Conservation (phyloP, 768 basidiomycete species). For the Naematelia encephala region DNA sequence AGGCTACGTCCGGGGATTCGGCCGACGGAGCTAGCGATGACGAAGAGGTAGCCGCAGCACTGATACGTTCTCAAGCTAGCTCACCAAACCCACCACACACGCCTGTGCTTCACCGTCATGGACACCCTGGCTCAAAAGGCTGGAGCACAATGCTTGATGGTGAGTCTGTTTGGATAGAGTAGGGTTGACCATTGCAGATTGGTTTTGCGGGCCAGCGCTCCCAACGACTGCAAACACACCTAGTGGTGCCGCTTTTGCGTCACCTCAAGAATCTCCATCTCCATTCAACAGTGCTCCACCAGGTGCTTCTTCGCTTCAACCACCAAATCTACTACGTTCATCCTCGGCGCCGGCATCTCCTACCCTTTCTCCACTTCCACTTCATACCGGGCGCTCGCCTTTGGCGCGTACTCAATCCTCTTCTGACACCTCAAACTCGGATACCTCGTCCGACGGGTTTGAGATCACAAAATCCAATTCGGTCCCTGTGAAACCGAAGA, state of each 20-base stretch:
- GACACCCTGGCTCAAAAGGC: slow-evolving; percentile 21
- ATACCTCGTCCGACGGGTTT: not conserved
- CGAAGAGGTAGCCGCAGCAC: not conserved
- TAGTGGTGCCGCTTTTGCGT: slow-evolving; percentile 3
- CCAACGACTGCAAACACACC: not conserved
- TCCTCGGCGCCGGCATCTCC: not conserved
- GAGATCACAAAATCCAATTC: not conserved
- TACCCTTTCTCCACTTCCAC: not conserved
- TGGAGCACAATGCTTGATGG: slow-evolving; percentile 46
- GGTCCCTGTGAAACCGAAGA: not conserved
- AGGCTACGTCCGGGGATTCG: slow-evolving; percentile 3
- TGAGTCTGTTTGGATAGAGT: slow-evolving; percentile 10
- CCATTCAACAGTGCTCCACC: not conserved
- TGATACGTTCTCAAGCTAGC: slow-evolving; percentile 2
- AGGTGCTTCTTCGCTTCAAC: slow-evolving; percentile 6
- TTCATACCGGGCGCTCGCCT: slow-evolving; percentile 11
- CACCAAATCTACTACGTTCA: not conserved
- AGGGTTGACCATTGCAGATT: slow-evolving; percentile 21
- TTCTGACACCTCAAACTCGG: slow-evolving; percentile 3
- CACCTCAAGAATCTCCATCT: not conserved
- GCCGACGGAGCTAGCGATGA: not conserved
- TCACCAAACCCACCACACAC: slow-evolving; percentile 4
- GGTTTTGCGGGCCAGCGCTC: slow-evolving; percentile 30
- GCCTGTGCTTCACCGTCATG: slow-evolving; percentile 2
- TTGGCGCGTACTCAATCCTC: slow-evolving; percentile 21